Evolutionary conservation across 805 yeast genomes (phyloP).

Genomic region (Barnettozyma pratensis): DNA sequence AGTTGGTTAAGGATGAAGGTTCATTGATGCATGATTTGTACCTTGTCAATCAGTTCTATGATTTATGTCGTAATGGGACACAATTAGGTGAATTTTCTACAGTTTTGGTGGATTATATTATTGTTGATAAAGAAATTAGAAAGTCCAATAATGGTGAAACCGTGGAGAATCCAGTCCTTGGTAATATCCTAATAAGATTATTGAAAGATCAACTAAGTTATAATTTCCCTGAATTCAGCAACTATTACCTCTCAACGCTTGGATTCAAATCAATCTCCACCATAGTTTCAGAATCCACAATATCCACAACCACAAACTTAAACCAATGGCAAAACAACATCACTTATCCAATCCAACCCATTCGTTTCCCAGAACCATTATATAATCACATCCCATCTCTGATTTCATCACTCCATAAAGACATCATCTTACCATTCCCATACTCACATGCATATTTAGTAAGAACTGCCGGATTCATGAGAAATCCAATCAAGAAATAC

Average conservation of each 20-base stretch:
- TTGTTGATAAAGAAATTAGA: background rate
- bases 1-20: background rate
- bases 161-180: conserved; percentile 3
- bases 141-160: background rate
- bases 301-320: background rate
- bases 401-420: background rate
- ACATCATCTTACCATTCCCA: background rate
- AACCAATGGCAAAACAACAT: conserved; percentile 17
- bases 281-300: background rate
- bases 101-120: conserved; percentile 1
- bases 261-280: background rate
- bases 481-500: background rate
- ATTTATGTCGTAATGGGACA: background rate
- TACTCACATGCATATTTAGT: background rate
- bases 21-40: background rate
- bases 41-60: background rate
- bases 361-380: background rate
- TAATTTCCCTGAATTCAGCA: conserved; percentile 9
- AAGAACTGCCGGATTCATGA: background rate
- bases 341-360: conserved; percentile 5
- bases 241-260: conserved; percentile 3
- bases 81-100: conserved; percentile 7
- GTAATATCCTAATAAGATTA: conserved; percentile 8
- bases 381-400: background rate
- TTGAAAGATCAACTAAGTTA: conserved; percentile 6